Evolutionary conservation across 768 basidiomycete genomes (phyloP).

Genomic region (Boletus coccyginus): DNA sequence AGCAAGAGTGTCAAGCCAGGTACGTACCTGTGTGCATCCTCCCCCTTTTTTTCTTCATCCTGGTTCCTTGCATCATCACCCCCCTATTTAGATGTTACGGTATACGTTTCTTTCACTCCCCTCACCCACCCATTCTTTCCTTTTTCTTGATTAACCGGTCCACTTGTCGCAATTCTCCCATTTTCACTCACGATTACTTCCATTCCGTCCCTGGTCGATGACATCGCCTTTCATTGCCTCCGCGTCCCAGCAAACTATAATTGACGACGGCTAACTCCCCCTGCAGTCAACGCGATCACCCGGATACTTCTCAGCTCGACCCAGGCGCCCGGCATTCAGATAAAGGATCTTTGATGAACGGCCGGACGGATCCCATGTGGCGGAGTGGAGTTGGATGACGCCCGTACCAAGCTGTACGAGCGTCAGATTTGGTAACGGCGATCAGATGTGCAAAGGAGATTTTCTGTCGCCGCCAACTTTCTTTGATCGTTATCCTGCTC

Average conservation of each 20-base stretch:
- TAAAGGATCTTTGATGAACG: constrained; percentile 63
- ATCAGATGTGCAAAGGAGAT: constrained; percentile 14
- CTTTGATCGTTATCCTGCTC: neutral
- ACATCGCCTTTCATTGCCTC: constrained; percentile 1
- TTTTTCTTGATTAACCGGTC: neutral
- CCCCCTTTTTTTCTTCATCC: neutral
- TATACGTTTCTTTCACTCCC: neutral
- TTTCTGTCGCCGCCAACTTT: neutral
- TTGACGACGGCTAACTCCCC: constrained; percentile 7
- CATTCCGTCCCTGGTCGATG: constrained; percentile 14
- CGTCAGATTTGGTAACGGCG: constrained; percentile 20
- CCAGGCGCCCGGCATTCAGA: constrained; percentile 86
- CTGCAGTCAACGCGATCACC: constrained; percentile 68
- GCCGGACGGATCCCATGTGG: neutral
- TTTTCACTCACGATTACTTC: constrained; percentile 1
- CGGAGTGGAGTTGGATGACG: constrained; percentile 4
- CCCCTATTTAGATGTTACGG: neutral
- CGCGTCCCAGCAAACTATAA: neutral
- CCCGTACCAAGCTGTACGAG: constrained; percentile 18
- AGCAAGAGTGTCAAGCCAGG: constrained; percentile 46
- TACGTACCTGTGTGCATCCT: constrained; percentile 14
- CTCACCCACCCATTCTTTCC: neutral
- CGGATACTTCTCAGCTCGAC: constrained; percentile 82
- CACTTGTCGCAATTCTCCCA: neutral
- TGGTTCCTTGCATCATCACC: neutral